Percentiles rank a stretch among this genome's conserved stretches.
Conservation (phyloP, 306 rosid species). For the Trifolium fragiferum region DNA sequence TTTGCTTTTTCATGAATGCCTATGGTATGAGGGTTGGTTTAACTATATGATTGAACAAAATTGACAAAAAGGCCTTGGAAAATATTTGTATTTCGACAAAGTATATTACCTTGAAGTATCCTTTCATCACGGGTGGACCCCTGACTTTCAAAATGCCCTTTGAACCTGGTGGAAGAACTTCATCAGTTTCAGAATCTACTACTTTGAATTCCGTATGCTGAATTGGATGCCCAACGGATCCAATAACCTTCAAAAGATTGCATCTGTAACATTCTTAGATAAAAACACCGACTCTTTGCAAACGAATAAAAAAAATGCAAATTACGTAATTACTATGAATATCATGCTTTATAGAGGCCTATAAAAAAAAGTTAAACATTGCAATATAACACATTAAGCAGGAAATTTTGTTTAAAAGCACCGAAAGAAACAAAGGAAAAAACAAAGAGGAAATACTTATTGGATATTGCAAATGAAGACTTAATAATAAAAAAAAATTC, state of each 20-base stretch:
- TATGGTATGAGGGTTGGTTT: neutral
- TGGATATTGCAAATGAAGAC: constrained; percentile 19
- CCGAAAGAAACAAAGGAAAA: neutral
- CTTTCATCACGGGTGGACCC: constrained; percentile 88
- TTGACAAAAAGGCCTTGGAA: neutral
- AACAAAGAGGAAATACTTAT: neutral
- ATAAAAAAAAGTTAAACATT: constrained; percentile 7
- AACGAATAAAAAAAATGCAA: constrained; percentile 18
- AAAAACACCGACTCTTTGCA: constrained; percentile 47
- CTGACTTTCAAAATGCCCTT: constrained; percentile 77
- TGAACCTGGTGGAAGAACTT: constrained; percentile 77
- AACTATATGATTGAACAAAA: neutral
- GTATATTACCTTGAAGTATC: constrained; percentile 80
- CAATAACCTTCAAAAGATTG: constrained; percentile 82
- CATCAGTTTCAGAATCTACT: constrained; percentile 74
- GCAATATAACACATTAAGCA: constrained; percentile 12
- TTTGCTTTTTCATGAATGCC: constrained; percentile 4
- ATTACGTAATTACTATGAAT: constrained; percentile 7
- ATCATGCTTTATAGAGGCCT: constrained; percentile 8
- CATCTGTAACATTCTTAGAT: constrained; percentile 53
- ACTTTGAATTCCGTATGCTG: constrained; percentile 73
- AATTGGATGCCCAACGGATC: constrained; percentile 89
- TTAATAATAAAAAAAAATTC: constrained; percentile 12
- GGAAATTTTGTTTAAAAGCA: neutral
- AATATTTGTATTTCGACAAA: neutral